Evolutionary conservation across 495 filamentous ascomycete genomes (phyloP), one percentile per base, ranked within the genome.

Genomic region (Niebla homalea): DNA sequence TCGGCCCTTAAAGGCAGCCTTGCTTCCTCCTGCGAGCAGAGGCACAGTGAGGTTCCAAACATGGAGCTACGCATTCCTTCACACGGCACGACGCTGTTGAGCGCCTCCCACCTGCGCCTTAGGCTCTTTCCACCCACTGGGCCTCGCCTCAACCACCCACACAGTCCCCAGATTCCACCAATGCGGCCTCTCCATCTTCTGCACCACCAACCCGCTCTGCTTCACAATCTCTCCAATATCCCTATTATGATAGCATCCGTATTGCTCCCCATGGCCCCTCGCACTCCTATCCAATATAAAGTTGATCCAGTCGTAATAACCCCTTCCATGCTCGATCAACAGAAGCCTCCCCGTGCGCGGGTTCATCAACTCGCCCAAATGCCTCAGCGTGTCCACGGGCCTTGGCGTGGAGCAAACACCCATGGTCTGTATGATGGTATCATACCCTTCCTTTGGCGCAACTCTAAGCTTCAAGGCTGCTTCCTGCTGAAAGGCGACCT

Each of bases 241-340:
- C 46, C 87, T 72, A 66, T 98, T 98, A 81, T 85, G 94, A 89
- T 89, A 97, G 69, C 92, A 98, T 8, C 93, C 92, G 73, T 88
- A 87, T 45, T 77, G 74, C 51, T 79, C 73, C 39, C 89, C 89
- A 74, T 97, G 92, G 29, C 68, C 70, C 18, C 77, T 70, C 3
- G 93, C 93, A 53, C 79, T 66, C 52, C 77, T 74, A 67, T 98
- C 92, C 58, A 99, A 63, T 14, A 85, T 59, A 2, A 65, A 64
- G 70, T 99, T 95, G 47, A 96, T 53, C 78, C 85, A 87, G 36
- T 72, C 71, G 56, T 78, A 90, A 55, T 79, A 65, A 37, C 84
- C 85, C 46, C 84, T 75, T 8, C 92, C 93, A 70, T 99, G 92
- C 72, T 99, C 92, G 2, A 99, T 70, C 52, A 99, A 70, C 52